Base-by-base conservation (phyloP, 352 stramenopile genomes). In the Thalassiosira mediterranea region DNA sequence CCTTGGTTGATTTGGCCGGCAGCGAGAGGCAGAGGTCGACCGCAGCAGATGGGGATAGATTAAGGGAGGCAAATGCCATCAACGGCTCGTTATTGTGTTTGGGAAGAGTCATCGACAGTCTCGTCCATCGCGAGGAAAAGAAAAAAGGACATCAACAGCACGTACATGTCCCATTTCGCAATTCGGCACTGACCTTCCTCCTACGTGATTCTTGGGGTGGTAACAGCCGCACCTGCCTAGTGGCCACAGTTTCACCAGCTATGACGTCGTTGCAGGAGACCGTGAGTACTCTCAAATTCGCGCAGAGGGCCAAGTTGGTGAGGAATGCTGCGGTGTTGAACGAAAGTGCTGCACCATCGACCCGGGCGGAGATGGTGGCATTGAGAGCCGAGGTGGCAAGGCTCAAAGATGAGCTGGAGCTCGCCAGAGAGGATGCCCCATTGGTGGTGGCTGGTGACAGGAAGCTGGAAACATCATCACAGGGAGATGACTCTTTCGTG, bases 21-120 rank as follows among this genome's bases (percentile, higher is more conserved):
- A 71, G 42, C 19, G 79, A 87, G 49, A 21, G 79, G 4, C 73
- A 81, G 63, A 80, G 74, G 17, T 56, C 42, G 5, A 84, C 73
- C 0, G 54, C 48, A 15, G 93, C 96, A 0, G 95, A 90, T 48
- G 96, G 96, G 0, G 90, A 97, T 28, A 86, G 95, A 3, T 79
- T 98, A 0, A 98, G 98, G 81, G 96, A 98, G 71, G 96, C 96
- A 15, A 95, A 97, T 60, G 96, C 94, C 72, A 99, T 98, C 83
- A 99, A 98, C 77, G 92, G 94, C 10, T 98, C 93, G 11, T 83
- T 99, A 0, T 96, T 93, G 0, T 94, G 94, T 3, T 85, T 98
- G 4, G 96, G 96, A 3, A 91, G 98, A 66, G 96, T 99, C 46
- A 98, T 98, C 61, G 89, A 95, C 7, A 93, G 95, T 4, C 89